Base-by-base conservation (phyloP, 192 early-diverging fungal genomes). In the Rhizophagus prolifer region DNA sequence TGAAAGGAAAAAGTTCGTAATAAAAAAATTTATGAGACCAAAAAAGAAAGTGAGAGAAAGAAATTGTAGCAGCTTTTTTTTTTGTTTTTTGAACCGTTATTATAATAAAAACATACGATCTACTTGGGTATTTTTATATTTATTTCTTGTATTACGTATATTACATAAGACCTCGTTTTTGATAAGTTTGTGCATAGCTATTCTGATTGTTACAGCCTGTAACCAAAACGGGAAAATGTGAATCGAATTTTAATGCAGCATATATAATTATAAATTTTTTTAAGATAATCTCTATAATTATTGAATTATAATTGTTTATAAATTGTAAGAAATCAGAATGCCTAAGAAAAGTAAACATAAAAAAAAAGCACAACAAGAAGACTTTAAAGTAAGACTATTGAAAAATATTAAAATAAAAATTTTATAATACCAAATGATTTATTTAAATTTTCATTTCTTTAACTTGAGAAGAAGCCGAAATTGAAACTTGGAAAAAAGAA, bases 401-500 rank as follows among this genome's bases (percentile, higher is more conserved):
- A n/a, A 2, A 8, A 64, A 16, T 62, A 75, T 0, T 66, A 70
- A 79, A 41, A 31, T 66, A 70, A 34, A 34, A 34, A 4, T 34
- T 54, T 8, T 30, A n/a, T 25, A 23, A 58, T 64, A 58, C 9
- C 19, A 30, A n/a, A 50, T 8, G 41, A 44, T 60, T 34, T 14
- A 46, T 25, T 16, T 12, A 25, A 47, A 54, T 25, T 28, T 66
- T 3, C 23, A 6, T 66, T 23, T 30, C 1, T 60, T 63, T 10
- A 47, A 14, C 26, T 19, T 30, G 7, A 14, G 54, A 81, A 93
- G 89, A 97, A 97, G 92, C 87, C 91, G 75, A 94, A 94, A 82
- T 89, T 97, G 16, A 97, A 97, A 83, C 90, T 97, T 54, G 95
- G 95, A 64, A 94, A 95, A 83, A 92, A 93, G 80, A 93, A 94